Percentiles rank a stretch among this genome's conserved stretches.
phyloP scores from a whole-genome alignment of 139 green algal genomes.

The Picochlorum sp. region DNA sequence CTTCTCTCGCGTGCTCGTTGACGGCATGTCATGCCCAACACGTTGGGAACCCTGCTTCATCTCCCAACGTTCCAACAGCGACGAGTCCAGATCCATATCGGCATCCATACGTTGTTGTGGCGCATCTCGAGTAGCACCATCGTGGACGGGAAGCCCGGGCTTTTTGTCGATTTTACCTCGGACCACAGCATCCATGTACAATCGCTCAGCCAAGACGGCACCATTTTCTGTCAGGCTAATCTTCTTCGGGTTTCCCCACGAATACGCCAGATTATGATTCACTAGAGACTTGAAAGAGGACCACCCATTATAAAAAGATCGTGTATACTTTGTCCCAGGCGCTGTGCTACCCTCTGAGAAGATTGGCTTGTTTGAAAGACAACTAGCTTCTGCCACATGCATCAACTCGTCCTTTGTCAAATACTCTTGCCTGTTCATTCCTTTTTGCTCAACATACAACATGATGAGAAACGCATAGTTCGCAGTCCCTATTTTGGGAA shows the following conservation, averaged over 20 bases:
- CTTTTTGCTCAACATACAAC: slow-evolving; percentile 29
- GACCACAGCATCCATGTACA: slow-evolving; percentile 44
- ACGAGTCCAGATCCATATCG: not conserved
- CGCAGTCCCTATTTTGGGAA: slow-evolving; percentile 43
- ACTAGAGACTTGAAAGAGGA: slow-evolving; percentile 19
- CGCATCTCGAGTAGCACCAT: not conserved
- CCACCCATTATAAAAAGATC: slow-evolving; percentile 21
- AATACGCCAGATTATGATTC: slow-evolving; percentile 8
- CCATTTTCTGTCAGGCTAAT: slow-evolving; percentile 23
- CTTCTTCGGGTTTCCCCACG: slow-evolving; percentile 23
- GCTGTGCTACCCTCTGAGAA: slow-evolving; percentile 12
- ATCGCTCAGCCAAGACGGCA: slow-evolving; percentile 32
- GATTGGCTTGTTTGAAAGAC: slow-evolving; percentile 37
- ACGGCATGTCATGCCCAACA: no score
- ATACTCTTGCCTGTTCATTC: slow-evolving; percentile 7
- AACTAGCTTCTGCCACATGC: slow-evolving; percentile 36
- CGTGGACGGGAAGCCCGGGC: slow-evolving; percentile 1
- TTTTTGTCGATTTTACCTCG: slow-evolving; percentile 12
- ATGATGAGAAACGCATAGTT: slow-evolving; percentile 65
- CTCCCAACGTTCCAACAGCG: slow-evolving; percentile 12
- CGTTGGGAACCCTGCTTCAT: not conserved
- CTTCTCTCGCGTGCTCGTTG: no score
- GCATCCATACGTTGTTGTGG: no score
- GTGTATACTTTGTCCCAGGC: not conserved
- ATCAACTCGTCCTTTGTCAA: slow-evolving; percentile 56